These are phyloP conservation scores for Saccharomyces hybrid DNA, from an alignment of 1,139 yeast genomes.

Conservation along the genomic window DNA sequence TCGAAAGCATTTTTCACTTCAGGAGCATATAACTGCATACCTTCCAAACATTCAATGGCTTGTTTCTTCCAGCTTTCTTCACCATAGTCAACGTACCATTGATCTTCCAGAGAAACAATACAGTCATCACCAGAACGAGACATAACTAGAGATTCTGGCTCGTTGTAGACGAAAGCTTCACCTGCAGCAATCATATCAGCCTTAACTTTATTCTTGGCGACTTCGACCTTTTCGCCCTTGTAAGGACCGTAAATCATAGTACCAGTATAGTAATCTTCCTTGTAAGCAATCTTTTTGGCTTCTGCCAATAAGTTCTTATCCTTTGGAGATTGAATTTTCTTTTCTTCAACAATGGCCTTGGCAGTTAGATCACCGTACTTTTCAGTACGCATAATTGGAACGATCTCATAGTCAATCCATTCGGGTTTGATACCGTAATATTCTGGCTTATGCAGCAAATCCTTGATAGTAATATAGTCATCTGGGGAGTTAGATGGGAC, in stretches of 20 bases:
- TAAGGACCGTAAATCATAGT: slow-evolving; percentile 71
- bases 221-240: slow-evolving; percentile 83
- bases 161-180: slow-evolving; percentile 82
- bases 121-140: slow-evolving; percentile 97
- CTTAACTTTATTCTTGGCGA: slow-evolving; percentile 80
- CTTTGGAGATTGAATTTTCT: slow-evolving; percentile 92
- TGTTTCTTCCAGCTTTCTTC: slow-evolving; percentile 85
- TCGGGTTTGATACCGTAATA: slow-evolving; percentile 77
- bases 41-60: slow-evolving; percentile 71
- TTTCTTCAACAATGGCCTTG: slow-evolving; percentile 70
- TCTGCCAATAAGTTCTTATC: slow-evolving; percentile 77
- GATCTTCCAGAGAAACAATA: slow-evolving; percentile 94
- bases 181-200: slow-evolving; percentile 71
- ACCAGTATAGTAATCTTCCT: slow-evolving; percentile 95
- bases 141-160: slow-evolving; percentile 83
- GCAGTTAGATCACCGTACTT: slow-evolving; percentile 89
- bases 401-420: slow-evolving; percentile 74
- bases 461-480: slow-evolving; percentile 80
- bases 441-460: slow-evolving; percentile 82
- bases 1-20: slow-evolving; percentile 92
- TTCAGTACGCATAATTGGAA: slow-evolving; percentile 70
- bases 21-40: slow-evolving; percentile 70
- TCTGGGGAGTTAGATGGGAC: slow-evolving; percentile 98
- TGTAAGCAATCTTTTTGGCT: slow-evolving; percentile 92
- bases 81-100: slow-evolving; percentile 97